phyloP scores from a whole-genome alignment of 495 filamentous ascomycete genomes.

The Daldinia caldariorum region DNA sequence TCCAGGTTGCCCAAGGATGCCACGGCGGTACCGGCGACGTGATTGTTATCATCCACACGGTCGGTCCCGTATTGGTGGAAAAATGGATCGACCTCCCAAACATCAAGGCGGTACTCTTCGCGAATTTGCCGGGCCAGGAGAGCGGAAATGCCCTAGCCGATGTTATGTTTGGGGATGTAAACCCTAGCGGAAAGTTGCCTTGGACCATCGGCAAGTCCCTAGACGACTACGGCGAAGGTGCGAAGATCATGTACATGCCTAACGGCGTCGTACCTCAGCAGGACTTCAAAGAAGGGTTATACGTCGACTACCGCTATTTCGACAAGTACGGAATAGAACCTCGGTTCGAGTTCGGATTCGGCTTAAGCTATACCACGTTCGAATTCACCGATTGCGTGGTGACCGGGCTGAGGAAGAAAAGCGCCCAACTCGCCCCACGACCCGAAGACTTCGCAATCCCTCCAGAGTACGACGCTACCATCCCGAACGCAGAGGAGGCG shows the following conservation, averaged over 20 bases:
- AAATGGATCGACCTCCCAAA: constrained; percentile 81
- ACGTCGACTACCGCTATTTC: constrained; percentile 92
- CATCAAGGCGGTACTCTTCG: constrained; percentile 84
- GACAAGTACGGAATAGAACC: constrained; percentile 75
- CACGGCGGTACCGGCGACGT: constrained; percentile 71
- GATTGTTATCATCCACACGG: constrained; percentile 88
- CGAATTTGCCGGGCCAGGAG: constrained; percentile 90
- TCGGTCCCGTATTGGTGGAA: constrained; percentile 88
- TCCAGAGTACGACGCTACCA: not conserved
- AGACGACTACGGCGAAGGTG: constrained; percentile 83
- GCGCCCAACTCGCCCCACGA: not conserved
- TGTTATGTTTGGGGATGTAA: constrained; percentile 83
- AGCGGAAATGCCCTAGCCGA: constrained; percentile 86
- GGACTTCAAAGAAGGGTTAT: constrained; percentile 82
- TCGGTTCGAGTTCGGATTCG: constrained; percentile 81
- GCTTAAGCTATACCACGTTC: constrained; percentile 84
- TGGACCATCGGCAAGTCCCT: constrained; percentile 88
- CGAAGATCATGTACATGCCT: constrained; percentile 76
- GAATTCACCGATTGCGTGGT: constrained; percentile 70
- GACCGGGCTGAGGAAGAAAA: constrained; percentile 54
- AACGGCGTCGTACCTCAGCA: constrained; percentile 83
- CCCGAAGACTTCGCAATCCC: not conserved
- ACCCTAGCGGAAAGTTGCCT: constrained; percentile 86
- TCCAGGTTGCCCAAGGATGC: constrained; percentile 75
- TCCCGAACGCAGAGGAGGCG: not conserved